Evolutionary conservation across 768 basidiomycete species (phyloP).

Genomic region (Pleurotus tuoliensis): DNA sequence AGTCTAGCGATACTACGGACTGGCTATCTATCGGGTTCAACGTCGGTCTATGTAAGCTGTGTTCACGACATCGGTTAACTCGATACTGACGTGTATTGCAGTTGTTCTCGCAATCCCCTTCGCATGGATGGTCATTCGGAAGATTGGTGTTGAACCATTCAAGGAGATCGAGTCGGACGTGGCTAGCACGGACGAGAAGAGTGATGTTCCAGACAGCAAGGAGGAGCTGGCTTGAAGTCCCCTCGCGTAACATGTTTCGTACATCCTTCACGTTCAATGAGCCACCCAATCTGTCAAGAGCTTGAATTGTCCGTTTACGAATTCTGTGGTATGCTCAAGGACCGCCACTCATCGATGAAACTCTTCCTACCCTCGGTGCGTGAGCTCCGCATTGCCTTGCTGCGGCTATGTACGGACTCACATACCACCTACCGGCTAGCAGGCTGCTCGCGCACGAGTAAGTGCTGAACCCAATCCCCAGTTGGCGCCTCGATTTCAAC

Average conservation of each 20-base stretch:
- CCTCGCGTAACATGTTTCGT: too few species aligned
- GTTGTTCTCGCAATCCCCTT: conserved; percentile 28
- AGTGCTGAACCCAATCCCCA: not conserved
- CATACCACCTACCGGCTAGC: too few species aligned
- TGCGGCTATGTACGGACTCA: too few species aligned
- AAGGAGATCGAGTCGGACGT: too few species aligned
- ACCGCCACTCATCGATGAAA: too few species aligned
- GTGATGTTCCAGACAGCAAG: not conserved
- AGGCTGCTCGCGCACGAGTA: not conserved
- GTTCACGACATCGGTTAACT: not conserved
- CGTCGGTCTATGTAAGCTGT: conserved; percentile 24
- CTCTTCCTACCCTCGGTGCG: too few species aligned
- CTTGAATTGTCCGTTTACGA: too few species aligned
- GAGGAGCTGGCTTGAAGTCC: not conserved
- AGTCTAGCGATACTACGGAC: conserved; percentile 27
- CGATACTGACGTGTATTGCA: conserved; percentile 5
- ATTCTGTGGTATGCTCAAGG: too few species aligned
- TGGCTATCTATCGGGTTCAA: conserved; percentile 31
- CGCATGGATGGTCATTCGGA: conserved; percentile 24
- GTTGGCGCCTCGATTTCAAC: not conserved
- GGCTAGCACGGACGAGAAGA: not conserved
- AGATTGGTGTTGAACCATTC: conserved; percentile 18
- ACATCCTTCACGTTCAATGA: too few species aligned
- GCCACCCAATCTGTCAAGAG: too few species aligned
- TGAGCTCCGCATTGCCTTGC: too few species aligned